Evolutionary conservation across 2,329 filamentous ascomycete species (phyloP).

Genomic region (Didymella exigua): DNA sequence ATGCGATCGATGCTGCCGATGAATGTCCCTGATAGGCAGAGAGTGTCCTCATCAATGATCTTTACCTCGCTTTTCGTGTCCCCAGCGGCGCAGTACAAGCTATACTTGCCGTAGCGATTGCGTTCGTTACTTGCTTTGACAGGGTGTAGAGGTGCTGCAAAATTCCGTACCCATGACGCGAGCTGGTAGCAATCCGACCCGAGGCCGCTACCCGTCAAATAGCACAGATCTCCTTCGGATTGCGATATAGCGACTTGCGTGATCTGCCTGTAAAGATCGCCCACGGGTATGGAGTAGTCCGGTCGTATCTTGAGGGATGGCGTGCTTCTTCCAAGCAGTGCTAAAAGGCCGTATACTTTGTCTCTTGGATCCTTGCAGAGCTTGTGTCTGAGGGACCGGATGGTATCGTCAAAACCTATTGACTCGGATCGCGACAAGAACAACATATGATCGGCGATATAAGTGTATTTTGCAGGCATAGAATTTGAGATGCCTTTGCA

Average conservation of each 20-base stretch:
- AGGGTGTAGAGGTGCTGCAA: not conserved
- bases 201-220: not conserved
- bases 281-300: not conserved
- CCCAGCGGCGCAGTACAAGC: not conserved
- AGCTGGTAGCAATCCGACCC: not conserved
- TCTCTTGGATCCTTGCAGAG: conserved; percentile 8
- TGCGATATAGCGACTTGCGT: not conserved
- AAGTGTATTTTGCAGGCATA: conserved; percentile 3
- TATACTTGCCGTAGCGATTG: not conserved
- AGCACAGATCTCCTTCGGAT: not conserved
- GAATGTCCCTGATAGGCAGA: not conserved
- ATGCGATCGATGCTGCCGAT: not conserved
- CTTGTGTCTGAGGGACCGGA: conserved; percentile 2
- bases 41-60: not conserved
- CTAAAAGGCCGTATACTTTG: conserved; percentile 4
- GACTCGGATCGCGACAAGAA: not conserved
- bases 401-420: not conserved
- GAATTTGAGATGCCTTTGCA: not conserved
- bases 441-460: conserved; percentile 2
- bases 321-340: not conserved
- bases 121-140: not conserved
- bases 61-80: not conserved
- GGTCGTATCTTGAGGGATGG: not conserved
- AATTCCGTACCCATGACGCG: conserved; percentile 4
- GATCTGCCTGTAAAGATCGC: not conserved